Percentiles rank a stretch among this genome's conserved stretches.
These are phyloP conservation scores for Tieghemostelium lacteum DNA, from an alignment of 78 protist genomes.

Conservation along the genomic window DNA sequence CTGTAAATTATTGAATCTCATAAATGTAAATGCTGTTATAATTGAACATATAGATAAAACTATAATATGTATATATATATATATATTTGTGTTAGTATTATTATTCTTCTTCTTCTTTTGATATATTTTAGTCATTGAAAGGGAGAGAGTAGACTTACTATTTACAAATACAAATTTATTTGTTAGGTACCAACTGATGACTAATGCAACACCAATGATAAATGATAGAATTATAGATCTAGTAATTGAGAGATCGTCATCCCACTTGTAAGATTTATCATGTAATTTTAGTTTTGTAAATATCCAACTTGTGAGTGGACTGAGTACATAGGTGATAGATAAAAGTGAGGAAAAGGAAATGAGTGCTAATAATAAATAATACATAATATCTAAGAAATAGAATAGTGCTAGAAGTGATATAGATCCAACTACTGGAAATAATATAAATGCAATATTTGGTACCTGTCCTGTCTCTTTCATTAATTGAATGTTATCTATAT, in stretches of 20 bases:
- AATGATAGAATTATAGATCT: background rate
- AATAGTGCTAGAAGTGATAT: background rate
- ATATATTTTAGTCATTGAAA: too few species aligned
- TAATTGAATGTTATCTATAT: conserved; percentile 1
- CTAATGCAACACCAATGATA: background rate
- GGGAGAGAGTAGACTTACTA: too few species aligned
- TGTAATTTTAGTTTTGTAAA: background rate
- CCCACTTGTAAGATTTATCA: conserved; percentile 26
- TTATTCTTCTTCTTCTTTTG: background rate
- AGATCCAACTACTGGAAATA: conserved; percentile 21
- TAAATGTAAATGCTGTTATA: conserved; percentile 39
- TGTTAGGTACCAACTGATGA: conserved; percentile 8
- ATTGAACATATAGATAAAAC: conserved; percentile 24
- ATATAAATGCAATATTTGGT: background rate
- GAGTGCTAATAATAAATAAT: background rate
- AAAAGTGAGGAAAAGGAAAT: conserved; percentile 5
- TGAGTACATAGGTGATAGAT: background rate
- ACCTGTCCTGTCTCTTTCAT: conserved; percentile 1
- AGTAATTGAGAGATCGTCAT: conserved; percentile 20
- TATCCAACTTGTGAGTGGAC: background rate
- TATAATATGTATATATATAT: background rate
- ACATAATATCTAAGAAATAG: conserved; percentile 22
- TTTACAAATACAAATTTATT: conserved; percentile 27
- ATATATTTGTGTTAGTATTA: background rate
- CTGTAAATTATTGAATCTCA: conserved; percentile 32